Percentiles rank a stretch among this genome's conserved stretches.
Evolutionary conservation across 441 rosid genomes (phyloP).

Genomic region (Adansonia grandidieri): DNA sequence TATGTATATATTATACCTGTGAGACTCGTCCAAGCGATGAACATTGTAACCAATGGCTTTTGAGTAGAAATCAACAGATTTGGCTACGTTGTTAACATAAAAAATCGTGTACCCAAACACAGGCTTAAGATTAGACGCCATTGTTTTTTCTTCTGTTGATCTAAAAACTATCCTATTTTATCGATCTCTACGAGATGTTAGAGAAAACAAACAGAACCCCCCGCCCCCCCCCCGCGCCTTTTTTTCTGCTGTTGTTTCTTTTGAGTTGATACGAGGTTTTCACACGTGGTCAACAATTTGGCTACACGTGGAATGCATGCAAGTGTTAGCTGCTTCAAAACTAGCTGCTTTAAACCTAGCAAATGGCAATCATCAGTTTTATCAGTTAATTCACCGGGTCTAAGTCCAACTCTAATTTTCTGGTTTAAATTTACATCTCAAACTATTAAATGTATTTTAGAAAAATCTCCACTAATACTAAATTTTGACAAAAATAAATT

Average conservation of each 20-base stretch:
- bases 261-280: background rate
- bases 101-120: slow-evolving; percentile 63
- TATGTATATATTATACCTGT: slow-evolving; percentile 39
- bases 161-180: background rate
- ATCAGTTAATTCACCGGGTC: too few species aligned
- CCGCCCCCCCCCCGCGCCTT: too few species aligned
- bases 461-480: too few species aligned
- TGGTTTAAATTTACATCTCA: too few species aligned
- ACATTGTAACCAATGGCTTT: slow-evolving; percentile 70
- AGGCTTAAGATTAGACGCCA: slow-evolving; percentile 58
- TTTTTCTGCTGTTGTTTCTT: background rate
- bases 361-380: background rate
- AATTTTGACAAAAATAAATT: too few species aligned
- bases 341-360: slow-evolving; percentile 4
- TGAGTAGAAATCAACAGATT: slow-evolving; percentile 71
- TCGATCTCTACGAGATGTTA: background rate
- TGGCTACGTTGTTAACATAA: slow-evolving; percentile 72
- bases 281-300: background rate
- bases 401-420: too few species aligned
- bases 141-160: slow-evolving; percentile 18
- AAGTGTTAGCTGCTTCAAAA: background rate
- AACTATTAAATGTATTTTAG: too few species aligned
- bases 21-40: slow-evolving; percentile 73
- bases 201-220: too few species aligned
- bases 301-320: slow-evolving; percentile 14